Evolutionary conservation across 805 yeast genomes (phyloP).

Genomic region (Myxozyma udenii): DNA sequence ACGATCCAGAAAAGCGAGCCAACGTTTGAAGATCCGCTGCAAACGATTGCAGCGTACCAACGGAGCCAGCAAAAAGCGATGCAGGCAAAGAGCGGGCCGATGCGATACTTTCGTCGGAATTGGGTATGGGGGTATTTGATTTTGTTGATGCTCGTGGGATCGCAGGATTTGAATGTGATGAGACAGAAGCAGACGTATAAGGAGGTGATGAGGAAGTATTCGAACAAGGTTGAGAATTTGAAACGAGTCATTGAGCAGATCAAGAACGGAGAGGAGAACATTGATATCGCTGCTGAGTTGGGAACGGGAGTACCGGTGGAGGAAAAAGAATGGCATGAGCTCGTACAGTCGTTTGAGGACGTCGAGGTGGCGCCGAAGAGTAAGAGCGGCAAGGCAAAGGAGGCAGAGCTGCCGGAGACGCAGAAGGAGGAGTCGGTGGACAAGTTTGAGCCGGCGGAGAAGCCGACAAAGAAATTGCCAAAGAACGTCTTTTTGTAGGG

Average conservation of each 20-base stretch:
- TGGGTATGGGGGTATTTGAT: conserved; percentile 23
- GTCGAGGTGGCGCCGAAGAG: no score
- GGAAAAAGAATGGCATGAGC: conserved; percentile 22
- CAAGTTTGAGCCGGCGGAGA: background rate
- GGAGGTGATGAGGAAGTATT: conserved; percentile 10
- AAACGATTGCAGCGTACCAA: background rate
- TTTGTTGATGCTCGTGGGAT: conserved; percentile 23
- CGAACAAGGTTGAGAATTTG: conserved; percentile 11
- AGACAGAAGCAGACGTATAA: conserved; percentile 16
- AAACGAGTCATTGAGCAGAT: conserved; percentile 17
- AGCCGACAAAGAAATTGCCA: conserved; percentile 2
- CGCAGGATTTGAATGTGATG: conserved; percentile 25
- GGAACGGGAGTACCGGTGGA: conserved; percentile 24
- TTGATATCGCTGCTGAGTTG: conserved; percentile 21
- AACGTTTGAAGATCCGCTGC: no score
- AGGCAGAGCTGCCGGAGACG: conserved; percentile 4
- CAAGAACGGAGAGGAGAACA: conserved; percentile 7
- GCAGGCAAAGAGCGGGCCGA: background rate
- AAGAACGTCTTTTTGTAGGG: conserved; percentile 16
- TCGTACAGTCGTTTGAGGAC: conserved; percentile 15
- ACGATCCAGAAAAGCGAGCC: no score
- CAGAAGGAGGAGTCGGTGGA: background rate
- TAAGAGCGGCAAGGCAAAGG: no score
- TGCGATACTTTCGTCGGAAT: conserved; percentile 11
- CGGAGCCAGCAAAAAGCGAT: background rate